Evolutionary conservation across 169 alveolate genomes (phyloP).

Genomic region (Eimeria necatrix): DNA sequence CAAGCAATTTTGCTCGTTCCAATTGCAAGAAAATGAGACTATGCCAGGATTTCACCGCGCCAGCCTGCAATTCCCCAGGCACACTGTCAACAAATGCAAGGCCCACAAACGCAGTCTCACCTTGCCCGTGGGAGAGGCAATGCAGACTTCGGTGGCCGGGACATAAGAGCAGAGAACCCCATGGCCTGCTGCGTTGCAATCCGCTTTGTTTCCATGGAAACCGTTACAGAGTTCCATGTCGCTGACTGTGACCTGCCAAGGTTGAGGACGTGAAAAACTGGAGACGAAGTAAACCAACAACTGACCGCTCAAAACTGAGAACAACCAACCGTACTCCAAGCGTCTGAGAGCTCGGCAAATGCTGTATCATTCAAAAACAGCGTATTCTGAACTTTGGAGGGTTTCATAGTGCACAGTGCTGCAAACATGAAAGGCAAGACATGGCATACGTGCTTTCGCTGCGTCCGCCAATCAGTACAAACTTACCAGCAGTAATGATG

Average conservation of each 20-base stretch:
- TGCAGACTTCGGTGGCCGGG: constrained; percentile 59
- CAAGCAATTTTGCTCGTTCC: too few relatives aligned
- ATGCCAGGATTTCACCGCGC: too few relatives aligned
- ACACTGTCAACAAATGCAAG: too few relatives aligned
- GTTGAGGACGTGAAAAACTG: constrained; percentile 70
- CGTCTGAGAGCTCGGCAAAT: too few relatives aligned
- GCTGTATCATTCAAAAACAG: too few relatives aligned
- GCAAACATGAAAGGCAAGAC: not conserved
- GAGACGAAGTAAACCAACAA: constrained; percentile 67
- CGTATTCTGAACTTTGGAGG: too few relatives aligned
- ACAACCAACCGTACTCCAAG: not conserved
- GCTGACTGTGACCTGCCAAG: constrained; percentile 74
- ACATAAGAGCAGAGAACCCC: constrained; percentile 77
- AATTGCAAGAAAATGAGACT: too few relatives aligned
- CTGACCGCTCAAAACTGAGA: constrained; percentile 76
- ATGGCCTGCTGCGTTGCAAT: constrained; percentile 75
- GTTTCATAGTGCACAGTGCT: not conserved
- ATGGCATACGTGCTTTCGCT: not conserved
- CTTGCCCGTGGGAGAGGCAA: constrained; percentile 80
- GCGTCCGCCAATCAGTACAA: not conserved
- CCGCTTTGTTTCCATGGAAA: constrained; percentile 47
- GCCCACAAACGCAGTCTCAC: constrained; percentile 30
- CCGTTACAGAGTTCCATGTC: constrained; percentile 65
- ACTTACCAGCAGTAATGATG: constrained; percentile 73
- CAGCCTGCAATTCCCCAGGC: too few relatives aligned